Percentiles rank a stretch among this genome's conserved stretches.
Evolutionary conservation across 192 early-diverging fungal species (phyloP).

Genomic region (Pilaira anomala): DNA sequence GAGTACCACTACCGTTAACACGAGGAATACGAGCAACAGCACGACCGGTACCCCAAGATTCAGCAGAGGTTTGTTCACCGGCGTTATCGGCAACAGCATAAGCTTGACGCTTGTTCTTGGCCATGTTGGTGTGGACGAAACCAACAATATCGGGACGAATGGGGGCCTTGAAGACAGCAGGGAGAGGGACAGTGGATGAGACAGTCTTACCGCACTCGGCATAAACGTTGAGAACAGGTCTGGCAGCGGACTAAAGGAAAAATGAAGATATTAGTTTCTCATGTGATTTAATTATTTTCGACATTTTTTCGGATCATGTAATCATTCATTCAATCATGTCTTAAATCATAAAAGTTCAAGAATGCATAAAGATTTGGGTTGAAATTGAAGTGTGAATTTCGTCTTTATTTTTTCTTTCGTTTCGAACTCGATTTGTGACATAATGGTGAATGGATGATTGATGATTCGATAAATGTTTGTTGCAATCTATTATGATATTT

Average conservation of each 20-base stretch:
- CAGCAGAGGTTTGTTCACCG: slow-evolving; percentile 98
- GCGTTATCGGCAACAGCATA: slow-evolving; percentile 95
- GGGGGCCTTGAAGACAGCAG: slow-evolving; percentile 95
- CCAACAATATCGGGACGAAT: slow-evolving; percentile 97
- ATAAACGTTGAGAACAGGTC: slow-evolving; percentile 94
- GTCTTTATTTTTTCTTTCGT: too few species aligned
- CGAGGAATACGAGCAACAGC: slow-evolving; percentile 99
- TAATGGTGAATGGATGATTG: too few species aligned
- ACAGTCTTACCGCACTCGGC: slow-evolving; percentile 68
- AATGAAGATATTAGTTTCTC: too few species aligned
- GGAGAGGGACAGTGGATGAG: slow-evolving; percentile 77
- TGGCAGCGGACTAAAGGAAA: slow-evolving; percentile 43
- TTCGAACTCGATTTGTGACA: too few species aligned
- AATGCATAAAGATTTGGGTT: too few species aligned
- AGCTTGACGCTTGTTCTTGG: slow-evolving; percentile 99
- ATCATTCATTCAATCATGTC: too few species aligned
- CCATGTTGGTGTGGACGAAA: slow-evolving; percentile 97
- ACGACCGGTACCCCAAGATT: slow-evolving; percentile 99
- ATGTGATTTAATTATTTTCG: too few species aligned
- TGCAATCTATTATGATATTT: too few species aligned
- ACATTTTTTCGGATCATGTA: too few species aligned
- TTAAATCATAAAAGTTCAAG: too few species aligned
- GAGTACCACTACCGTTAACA: slow-evolving; percentile 94
- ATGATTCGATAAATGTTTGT: too few species aligned
- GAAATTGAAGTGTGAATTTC: too few species aligned